Evolutionary conservation across 2,329 filamentous ascomycete species (phyloP), one percentile per base, ranked within the genome.

Genomic region (Diaporthe velutina): DNA sequence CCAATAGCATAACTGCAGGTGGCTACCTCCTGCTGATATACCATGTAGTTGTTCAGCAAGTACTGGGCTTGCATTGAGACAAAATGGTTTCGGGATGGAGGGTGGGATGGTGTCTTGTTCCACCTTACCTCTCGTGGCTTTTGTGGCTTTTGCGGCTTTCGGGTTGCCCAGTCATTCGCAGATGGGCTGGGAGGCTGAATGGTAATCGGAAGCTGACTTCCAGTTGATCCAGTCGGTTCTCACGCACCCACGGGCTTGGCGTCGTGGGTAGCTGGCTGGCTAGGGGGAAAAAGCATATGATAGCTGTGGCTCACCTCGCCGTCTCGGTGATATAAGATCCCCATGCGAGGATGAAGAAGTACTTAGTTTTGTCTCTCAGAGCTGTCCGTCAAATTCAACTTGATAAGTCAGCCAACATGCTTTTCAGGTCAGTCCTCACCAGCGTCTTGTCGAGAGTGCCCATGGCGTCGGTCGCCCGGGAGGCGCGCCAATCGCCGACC

Each of bases 201-300:
- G 28, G 28, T 17, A 17, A 25, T 4, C n/a, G 52, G 1, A 50
- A 10, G 61, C 22, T 38, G 30, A 22, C 61, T 50, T 48, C 9
- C 60, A 22, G 4, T 22, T n/a, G 25, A 33, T 48, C 61, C 30
- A 52, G 61, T 66, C 30, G 45, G 30, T 25, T 19, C n/a, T 25
- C n/a, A 9, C 42, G 30, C 22, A 33, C 33, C n/a, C 15, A 25
- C 33, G 9, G 19, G 9, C 45, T 68, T 68, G 64, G 48, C 64
- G 48, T 42, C n/a, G 33, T 54, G 50, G 48, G 48, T 68, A 33
- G 33, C 45, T 52, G 30, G 30, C n/a, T n/a, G n/a, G n/a, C n/a
- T n/a, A n/a, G n/a, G n/a, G n/a, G n/a, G n/a, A n/a, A 42, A 67
- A 67, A 68, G 64, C 33, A 68, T 52, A 25, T 28, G 13, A 12